Evolutionary conservation across 139 green algal genomes (phyloP).

Genomic region (Astrephomene gubernaculifera): DNA sequence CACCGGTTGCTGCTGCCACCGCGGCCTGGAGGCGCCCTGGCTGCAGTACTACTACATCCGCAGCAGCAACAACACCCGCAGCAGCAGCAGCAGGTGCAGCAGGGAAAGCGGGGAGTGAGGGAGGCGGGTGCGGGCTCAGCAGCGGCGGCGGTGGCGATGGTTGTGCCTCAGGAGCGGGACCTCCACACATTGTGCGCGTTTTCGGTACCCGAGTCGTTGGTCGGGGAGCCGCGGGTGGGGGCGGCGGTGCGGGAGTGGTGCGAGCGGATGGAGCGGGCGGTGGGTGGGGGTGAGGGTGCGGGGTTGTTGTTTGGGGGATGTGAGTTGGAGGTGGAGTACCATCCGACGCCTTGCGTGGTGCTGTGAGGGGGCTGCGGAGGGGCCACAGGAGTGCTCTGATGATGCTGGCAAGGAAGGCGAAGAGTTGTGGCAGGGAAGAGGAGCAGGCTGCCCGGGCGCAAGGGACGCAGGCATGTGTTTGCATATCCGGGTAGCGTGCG

Average conservation of each 20-base stretch:
- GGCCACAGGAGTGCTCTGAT: too few relatives aligned
- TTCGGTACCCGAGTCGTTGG: constrained; percentile 4
- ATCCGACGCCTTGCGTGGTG: neutral
- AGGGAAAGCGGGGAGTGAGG: neutral
- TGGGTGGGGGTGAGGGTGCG: too few relatives aligned
- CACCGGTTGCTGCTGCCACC: neutral
- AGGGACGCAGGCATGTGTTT: too few relatives aligned
- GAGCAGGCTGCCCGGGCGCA: too few relatives aligned
- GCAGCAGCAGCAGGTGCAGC: neutral
- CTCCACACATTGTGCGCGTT: constrained; percentile 1
- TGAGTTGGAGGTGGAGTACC: constrained; percentile 6
- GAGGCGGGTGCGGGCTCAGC: too few relatives aligned
- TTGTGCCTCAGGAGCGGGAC: neutral
- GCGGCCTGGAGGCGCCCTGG: neutral
- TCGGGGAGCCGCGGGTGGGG: neutral
- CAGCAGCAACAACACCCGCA: neutral
- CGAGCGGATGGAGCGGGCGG: neutral
- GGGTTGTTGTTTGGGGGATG: neutral
- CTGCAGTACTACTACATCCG: neutral
- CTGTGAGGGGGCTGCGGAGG: constrained; percentile 1
- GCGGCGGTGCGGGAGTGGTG: constrained; percentile 10
- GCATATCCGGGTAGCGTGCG: too few relatives aligned
- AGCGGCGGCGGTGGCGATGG: neutral
- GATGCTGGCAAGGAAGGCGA: too few relatives aligned
- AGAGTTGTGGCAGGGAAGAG: too few relatives aligned